Conservation (phyloP, 2,329 filamentous ascomycete genomes). For the Mollisia scopiformis region DNA sequence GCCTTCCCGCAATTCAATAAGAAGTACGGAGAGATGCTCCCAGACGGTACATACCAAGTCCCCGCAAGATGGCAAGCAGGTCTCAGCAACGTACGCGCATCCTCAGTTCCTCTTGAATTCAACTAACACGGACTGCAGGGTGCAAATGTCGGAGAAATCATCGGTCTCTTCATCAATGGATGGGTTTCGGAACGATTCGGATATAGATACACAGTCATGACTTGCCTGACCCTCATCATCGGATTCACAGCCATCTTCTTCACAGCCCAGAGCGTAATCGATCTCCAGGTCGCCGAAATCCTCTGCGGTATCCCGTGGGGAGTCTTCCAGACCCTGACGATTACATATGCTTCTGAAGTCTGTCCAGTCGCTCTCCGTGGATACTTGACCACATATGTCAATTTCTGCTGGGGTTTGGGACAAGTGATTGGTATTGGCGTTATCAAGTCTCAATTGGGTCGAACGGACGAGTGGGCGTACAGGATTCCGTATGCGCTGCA, state of each 20-base stretch:
- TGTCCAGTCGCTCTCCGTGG: conserved; percentile 58
- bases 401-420: conserved; percentile 57
- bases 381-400: conserved; percentile 58
- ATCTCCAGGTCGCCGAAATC: conserved; percentile 52
- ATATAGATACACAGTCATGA: conserved; percentile 53
- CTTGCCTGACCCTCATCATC: conserved; percentile 47
- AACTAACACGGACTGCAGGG: conserved; percentile 21
- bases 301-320: conserved; percentile 52
- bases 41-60: conserved; percentile 38
- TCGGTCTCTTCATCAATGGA: conserved; percentile 53
- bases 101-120: neutral
- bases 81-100: conserved; percentile 32
- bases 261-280: conserved; percentile 49
- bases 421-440: conserved; percentile 54
- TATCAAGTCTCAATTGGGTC: conserved; percentile 48
- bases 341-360: conserved; percentile 50
- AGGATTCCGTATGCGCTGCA: conserved; percentile 52
- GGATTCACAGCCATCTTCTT: conserved; percentile 54
- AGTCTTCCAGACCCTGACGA: conserved; percentile 45
- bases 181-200: conserved; percentile 53
- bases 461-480: conserved; percentile 51
- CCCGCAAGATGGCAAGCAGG: conserved; percentile 40
- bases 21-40: conserved; percentile 39
- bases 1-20: conserved; percentile 37
- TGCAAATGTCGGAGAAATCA: conserved; percentile 43